Conservation (phyloP, 768 basidiomycete species). For the Lactifluus piperatus region DNA sequence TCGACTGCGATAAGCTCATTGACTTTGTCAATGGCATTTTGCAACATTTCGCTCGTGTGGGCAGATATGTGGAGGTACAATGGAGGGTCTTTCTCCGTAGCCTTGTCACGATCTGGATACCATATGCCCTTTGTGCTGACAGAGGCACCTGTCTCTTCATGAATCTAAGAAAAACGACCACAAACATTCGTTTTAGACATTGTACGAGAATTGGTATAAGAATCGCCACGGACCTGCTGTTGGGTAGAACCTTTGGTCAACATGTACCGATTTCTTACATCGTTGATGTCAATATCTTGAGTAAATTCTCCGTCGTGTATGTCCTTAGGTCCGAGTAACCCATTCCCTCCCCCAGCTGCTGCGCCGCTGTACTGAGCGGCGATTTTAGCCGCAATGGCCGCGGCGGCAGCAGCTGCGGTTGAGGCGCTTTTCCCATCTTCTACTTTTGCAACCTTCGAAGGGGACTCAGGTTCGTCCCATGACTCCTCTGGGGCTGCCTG, state of each 20-base stretch:
- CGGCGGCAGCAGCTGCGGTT: constrained; percentile 68
- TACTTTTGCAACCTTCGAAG: constrained; percentile 35
- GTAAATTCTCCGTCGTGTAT: constrained; percentile 73
- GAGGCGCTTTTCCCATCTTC: constrained; percentile 57
- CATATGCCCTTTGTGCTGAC: constrained; percentile 91
- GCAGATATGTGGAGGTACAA: constrained; percentile 92
- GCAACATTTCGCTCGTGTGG: constrained; percentile 51
- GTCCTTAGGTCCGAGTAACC: constrained; percentile 45
- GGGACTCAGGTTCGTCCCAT: constrained; percentile 34
- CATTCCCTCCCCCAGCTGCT: constrained; percentile 29
- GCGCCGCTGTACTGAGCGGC: constrained; percentile 70
- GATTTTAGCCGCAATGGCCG: constrained; percentile 91
- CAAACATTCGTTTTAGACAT: not conserved
- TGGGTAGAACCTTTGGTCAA: constrained; percentile 92
- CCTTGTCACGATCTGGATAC: constrained; percentile 90
- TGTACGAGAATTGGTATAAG: not conserved
- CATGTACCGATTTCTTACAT: constrained; percentile 88
- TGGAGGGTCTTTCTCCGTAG: constrained; percentile 88
- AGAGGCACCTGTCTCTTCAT: constrained; percentile 86
- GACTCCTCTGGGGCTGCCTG: constrained; percentile 41
- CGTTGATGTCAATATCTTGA: constrained; percentile 95
- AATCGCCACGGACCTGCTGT: constrained; percentile 52
- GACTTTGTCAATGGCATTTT: constrained; percentile 59
- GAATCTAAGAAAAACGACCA: constrained; percentile 47
- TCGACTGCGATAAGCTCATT: constrained; percentile 68